Conservation (phyloP, 306 rosid species). For the Quercus cerris region DNA sequence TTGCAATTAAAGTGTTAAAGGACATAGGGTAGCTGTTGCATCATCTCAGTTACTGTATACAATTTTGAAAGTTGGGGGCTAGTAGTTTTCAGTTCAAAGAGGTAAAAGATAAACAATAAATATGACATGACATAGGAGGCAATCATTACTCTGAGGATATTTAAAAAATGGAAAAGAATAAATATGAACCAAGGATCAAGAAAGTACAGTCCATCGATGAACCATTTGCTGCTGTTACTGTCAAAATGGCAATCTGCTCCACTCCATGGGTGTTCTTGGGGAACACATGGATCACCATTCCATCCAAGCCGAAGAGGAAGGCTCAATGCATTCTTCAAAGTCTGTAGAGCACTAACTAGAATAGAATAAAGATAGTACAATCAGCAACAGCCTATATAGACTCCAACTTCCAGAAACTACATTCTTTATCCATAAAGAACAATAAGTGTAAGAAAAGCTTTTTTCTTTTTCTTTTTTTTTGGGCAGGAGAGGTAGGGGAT, state of each 20-base stretch:
- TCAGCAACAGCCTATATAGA: neutral
- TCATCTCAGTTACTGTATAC: neutral
- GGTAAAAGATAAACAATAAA: neutral
- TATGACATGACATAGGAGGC: slow-evolving; percentile 1
- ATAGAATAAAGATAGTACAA: slow-evolving; percentile 13
- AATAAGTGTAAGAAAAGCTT: neutral
- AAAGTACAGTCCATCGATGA: slow-evolving; percentile 88
- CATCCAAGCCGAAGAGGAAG: slow-evolving; percentile 94
- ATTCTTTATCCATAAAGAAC: neutral
- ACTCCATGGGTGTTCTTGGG: slow-evolving; percentile 96
- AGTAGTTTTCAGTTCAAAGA: neutral
- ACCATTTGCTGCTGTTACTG: slow-evolving; percentile 64
- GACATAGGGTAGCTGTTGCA: neutral
- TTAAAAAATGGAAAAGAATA: slow-evolving; percentile 20
- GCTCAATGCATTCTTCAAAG: slow-evolving; percentile 70
- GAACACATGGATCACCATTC: slow-evolving; percentile 99
- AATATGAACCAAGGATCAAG: slow-evolving; percentile 26
- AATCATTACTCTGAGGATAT: slow-evolving; percentile 3
- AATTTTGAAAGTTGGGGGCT: neutral
- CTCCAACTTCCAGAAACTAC: slow-evolving; percentile 20
- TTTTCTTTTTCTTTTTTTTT: too few species aligned
- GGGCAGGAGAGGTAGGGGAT: too few species aligned
- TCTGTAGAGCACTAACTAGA: slow-evolving; percentile 80
- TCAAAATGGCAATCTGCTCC: slow-evolving; percentile 86
- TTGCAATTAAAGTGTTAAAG: neutral